Evolutionary conservation across 768 basidiomycete genomes (phyloP).

Genomic region (Amanita thiersii): DNA sequence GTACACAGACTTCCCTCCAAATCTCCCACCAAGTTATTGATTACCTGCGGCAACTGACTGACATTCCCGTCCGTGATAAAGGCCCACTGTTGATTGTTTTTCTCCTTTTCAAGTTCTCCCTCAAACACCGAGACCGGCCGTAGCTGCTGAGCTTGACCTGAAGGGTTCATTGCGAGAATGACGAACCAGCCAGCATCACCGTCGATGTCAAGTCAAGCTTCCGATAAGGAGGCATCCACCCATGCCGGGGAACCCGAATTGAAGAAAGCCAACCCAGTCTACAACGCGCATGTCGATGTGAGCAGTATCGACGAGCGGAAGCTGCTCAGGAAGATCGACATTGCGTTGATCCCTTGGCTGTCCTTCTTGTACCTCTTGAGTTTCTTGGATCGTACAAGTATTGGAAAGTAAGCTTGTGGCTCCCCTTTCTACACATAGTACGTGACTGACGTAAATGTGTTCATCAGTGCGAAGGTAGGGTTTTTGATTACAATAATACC

Average conservation of each 20-base stretch:
- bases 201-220: constrained; percentile 1
- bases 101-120: background rate
- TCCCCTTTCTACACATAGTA: background rate
- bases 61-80: background rate
- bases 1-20: background rate
- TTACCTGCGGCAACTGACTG: background rate
- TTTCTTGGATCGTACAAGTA: constrained; percentile 48
- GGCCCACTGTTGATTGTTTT: background rate
- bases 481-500: no score
- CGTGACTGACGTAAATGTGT: no score
- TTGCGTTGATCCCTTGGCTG: constrained; percentile 61
- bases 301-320: constrained; percentile 61
- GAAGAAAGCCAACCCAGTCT: constrained; percentile 18
- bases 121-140: no score
- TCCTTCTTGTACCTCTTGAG: constrained; percentile 71
- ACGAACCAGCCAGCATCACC: background rate
- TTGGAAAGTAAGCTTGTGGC: constrained; percentile 38
- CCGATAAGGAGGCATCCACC: constrained; percentile 26
- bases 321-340: constrained; percentile 62
- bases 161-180: no score
- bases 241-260: constrained; percentile 15
- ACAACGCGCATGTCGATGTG: constrained; percentile 46
- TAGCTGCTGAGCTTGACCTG: no score
- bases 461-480: constrained; percentile 30
- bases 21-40: background rate